Conservation (phyloP, 495 filamentous ascomycete genomes). For the Neurospora sp. region DNA sequence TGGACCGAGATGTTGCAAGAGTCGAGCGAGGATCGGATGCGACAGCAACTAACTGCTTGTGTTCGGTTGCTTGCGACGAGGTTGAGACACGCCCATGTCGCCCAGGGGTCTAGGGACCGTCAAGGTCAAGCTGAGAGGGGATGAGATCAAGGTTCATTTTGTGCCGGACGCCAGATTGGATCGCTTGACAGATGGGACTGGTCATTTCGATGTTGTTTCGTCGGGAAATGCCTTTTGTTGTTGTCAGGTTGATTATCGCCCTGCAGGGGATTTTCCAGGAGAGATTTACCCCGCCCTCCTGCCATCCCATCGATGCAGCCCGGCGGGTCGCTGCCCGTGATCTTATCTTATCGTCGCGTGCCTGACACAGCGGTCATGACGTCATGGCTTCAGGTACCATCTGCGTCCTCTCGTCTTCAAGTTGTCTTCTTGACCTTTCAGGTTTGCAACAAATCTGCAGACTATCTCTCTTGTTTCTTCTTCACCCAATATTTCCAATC, state of each 20-base stretch:
- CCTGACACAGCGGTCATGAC: background rate
- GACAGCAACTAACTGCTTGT: background rate
- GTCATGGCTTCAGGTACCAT: background rate
- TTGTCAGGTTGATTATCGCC: background rate
- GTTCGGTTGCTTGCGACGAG: background rate
- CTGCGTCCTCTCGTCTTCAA: background rate
- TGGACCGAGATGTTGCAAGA: background rate
- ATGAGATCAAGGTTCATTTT: background rate
- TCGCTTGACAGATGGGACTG: background rate
- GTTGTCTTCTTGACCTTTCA: background rate
- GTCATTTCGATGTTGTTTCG: background rate
- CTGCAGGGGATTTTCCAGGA: background rate
- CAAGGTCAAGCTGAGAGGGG: background rate
- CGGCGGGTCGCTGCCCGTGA: background rate
- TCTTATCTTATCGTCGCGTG: background rate
- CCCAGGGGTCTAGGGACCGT: background rate
- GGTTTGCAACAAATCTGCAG: background rate
- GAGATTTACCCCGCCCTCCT: background rate
- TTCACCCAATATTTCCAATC: background rate
- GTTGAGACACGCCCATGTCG: background rate
- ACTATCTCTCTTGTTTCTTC: background rate
- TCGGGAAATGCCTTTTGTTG: background rate
- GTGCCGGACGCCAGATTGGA: background rate
- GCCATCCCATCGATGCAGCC: background rate
- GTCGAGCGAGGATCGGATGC: background rate